These are phyloP conservation scores for Dillenia suffruticosa DNA, from an alignment of 164 flowering plant species.

Conservation along the genomic window DNA sequence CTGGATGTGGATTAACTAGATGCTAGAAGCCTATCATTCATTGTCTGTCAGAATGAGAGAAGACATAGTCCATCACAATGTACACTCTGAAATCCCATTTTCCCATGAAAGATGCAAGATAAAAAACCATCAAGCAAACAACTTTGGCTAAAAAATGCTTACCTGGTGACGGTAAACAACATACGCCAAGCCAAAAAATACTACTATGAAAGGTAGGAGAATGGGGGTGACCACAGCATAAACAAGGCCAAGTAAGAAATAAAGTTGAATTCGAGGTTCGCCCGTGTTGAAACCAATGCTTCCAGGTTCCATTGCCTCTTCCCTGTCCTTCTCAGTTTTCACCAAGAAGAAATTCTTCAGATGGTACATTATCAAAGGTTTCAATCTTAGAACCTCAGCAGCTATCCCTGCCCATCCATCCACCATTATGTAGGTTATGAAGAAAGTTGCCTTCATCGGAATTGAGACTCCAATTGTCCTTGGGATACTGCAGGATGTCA, in stretches of 20 bases:
- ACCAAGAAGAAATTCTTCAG: slow-evolving; percentile 72
- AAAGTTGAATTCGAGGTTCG: slow-evolving; percentile 89
- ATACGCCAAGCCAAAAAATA: slow-evolving; percentile 77
- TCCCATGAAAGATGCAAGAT: no score
- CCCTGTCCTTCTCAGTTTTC: slow-evolving; percentile 82
- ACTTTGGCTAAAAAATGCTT: slow-evolving; percentile 8
- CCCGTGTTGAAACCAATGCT: slow-evolving; percentile 65
- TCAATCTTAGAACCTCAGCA: slow-evolving; percentile 75
- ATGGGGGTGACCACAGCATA: slow-evolving; percentile 78
- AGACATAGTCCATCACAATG: no score
- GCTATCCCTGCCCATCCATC: slow-evolving; percentile 98
- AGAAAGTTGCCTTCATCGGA: slow-evolving; percentile 95
- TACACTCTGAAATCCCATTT: no score
- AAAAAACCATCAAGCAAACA: neutral
- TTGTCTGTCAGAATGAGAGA: no score
- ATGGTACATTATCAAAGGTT: slow-evolving; percentile 71
- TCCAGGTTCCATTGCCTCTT: slow-evolving; percentile 96
- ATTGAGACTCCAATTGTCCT: slow-evolving; percentile 71
- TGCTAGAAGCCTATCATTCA: no score
- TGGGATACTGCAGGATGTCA: slow-evolving; percentile 54
- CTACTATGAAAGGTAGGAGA: slow-evolving; percentile 76
- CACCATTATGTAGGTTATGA: slow-evolving; percentile 89
- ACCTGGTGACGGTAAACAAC: slow-evolving; percentile 94
- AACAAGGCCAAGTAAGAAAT: slow-evolving; percentile 90
- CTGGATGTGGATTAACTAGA: no score